phyloP scores from a whole-genome alignment of 495 filamentous ascomycete species.

The Staphylotrichum tortipilum region DNA sequence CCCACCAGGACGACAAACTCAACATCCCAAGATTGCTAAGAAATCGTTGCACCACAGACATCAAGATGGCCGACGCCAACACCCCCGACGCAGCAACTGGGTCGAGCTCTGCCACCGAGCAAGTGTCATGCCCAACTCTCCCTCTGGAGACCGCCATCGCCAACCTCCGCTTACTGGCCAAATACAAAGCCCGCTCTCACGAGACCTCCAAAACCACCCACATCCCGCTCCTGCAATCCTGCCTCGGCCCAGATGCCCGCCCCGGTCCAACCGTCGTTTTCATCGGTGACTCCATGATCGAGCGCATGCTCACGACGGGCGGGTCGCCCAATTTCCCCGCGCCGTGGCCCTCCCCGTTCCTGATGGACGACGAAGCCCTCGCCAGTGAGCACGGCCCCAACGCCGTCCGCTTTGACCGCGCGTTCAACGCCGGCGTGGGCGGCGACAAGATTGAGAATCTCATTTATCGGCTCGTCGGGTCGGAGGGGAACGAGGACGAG shows the following conservation, averaged over 20 bases:
- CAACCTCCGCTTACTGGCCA: slow-evolving; percentile 4
- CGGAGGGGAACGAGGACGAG: neutral
- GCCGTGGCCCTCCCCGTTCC: slow-evolving; percentile 12
- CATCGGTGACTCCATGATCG: slow-evolving; percentile 26
- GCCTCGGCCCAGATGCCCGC: neutral
- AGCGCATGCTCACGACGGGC: slow-evolving; percentile 25
- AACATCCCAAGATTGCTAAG: no score
- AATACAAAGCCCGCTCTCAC: slow-evolving; percentile 17
- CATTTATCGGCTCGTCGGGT: slow-evolving; percentile 25
- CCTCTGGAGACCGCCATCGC: neutral
- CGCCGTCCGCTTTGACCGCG: neutral
- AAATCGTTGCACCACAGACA: no score
- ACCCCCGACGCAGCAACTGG: no score
- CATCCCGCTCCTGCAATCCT: slow-evolving; percentile 6
- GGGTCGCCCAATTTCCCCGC: slow-evolving; percentile 5
- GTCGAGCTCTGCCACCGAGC: no score
- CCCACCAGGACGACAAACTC: no score
- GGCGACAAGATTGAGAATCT: slow-evolving; percentile 29
- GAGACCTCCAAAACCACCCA: slow-evolving; percentile 12
- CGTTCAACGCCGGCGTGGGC: slow-evolving; percentile 21
- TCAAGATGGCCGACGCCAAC: no score
- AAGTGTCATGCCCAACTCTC: no score
- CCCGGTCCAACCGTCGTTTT: slow-evolving; percentile 11
- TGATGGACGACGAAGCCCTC: slow-evolving; percentile 1
- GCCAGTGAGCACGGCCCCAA: neutral